phyloP scores from a whole-genome alignment of 352 stramenopile genomes.

The Globisporangium paroecandrum region DNA sequence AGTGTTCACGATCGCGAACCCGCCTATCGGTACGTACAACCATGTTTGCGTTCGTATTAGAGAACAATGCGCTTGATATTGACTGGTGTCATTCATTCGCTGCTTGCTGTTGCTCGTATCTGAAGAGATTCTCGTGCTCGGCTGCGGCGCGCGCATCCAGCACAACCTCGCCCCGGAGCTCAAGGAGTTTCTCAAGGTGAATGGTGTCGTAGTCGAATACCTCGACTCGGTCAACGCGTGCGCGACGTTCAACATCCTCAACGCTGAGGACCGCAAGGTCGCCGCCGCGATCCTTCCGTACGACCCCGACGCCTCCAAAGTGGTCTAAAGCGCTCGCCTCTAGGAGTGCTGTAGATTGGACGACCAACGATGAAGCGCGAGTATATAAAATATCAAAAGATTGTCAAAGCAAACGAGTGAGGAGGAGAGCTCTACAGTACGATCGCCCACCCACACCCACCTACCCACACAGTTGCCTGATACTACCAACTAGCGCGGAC shows the following conservation, averaged over 20 bases:
- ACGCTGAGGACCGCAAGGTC: slow-evolving; percentile 83
- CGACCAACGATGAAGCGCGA: not conserved
- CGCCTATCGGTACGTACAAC: slow-evolving; percentile 45
- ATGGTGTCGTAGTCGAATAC: slow-evolving; percentile 86
- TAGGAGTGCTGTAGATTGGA: not conserved
- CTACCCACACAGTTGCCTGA: too few relatives aligned
- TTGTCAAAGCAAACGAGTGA: not conserved
- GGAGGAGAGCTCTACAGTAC: not conserved
- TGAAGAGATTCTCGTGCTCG: slow-evolving; percentile 77
- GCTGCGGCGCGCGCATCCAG: slow-evolving; percentile 63
- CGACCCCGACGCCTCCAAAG: slow-evolving; percentile 35
- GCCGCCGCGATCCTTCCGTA: slow-evolving; percentile 74
- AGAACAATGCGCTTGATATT: not conserved
- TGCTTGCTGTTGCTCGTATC: not conserved
- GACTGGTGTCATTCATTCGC: not conserved
- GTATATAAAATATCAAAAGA: slow-evolving; percentile 11
- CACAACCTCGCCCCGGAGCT: slow-evolving; percentile 52
- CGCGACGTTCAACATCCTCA: slow-evolving; percentile 91
- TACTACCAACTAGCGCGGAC: slow-evolving; percentile 3
- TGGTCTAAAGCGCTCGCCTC: not conserved
- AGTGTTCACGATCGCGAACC: slow-evolving; percentile 75
- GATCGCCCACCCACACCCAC: not conserved
- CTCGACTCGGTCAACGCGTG: slow-evolving; percentile 82
- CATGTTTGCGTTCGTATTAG: not conserved
- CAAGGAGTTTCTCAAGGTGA: slow-evolving; percentile 75